These are phyloP conservation scores for Debaryomyces coudertii DNA, from an alignment of 1,139 yeast genomes.

Conservation along the genomic window DNA sequence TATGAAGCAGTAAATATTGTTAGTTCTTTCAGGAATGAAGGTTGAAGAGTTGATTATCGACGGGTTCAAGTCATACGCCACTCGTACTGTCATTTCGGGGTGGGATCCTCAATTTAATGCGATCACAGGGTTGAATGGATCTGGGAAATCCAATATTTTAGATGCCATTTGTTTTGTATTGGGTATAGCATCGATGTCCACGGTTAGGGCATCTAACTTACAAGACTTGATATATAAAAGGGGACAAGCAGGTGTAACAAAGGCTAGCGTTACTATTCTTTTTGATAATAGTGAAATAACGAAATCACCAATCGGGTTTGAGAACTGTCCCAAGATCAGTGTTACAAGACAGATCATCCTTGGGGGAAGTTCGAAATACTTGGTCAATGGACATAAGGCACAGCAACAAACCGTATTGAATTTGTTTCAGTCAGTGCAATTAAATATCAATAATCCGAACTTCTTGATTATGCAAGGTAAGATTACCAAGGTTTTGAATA, in stretches of 20 bases:
- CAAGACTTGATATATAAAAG: constrained; percentile 95
- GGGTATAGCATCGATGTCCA: constrained; percentile 91
- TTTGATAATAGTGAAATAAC: constrained; percentile 81
- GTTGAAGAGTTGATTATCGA: constrained; percentile 95
- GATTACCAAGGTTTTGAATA: constrained; percentile 93
- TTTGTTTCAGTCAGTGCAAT: constrained; percentile 89
- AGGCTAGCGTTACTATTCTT: constrained; percentile 94
- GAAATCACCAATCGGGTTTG: constrained; percentile 88
- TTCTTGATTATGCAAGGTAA: constrained; percentile 98
- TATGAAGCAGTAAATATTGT: neutral
- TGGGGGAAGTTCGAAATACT: constrained; percentile 90
- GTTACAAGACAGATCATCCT: constrained; percentile 90
- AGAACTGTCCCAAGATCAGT: constrained; percentile 75
- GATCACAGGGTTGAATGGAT: constrained; percentile 95
- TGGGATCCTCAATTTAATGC: constrained; percentile 98
- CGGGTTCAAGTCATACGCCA: constrained; percentile 97
- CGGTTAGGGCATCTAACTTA: constrained; percentile 89
- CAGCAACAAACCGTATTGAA: constrained; percentile 92
- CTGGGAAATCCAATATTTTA: constrained; percentile 92
- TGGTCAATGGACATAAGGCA: constrained; percentile 95
- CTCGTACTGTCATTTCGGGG: constrained; percentile 90
- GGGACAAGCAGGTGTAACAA: constrained; percentile 98
- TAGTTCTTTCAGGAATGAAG: constrained; percentile 54
- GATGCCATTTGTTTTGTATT: constrained; percentile 98
- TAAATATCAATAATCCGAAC: constrained; percentile 95